Base-by-base conservation (phyloP, 1,284 basidiomycete species). In the Marasmius tenuissimus region DNA sequence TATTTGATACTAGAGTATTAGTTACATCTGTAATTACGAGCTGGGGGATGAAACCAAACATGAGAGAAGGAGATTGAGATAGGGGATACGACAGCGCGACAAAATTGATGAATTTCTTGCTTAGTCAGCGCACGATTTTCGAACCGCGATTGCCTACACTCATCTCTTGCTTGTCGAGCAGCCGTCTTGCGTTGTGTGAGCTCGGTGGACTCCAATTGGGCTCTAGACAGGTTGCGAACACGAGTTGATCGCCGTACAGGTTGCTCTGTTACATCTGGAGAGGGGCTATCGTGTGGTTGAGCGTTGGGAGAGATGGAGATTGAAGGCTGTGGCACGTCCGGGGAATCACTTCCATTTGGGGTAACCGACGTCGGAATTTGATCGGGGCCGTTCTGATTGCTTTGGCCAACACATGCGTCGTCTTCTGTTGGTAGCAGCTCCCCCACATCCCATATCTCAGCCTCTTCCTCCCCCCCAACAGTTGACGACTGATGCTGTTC, bases 401-500 rank as follows among this genome's bases (percentile, higher is more conserved):
- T 14, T 14, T 18, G 14, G 42, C 14, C 42, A 4, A 2, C 14
- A 14, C 42, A 5, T 45, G 42, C 42, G 2, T 45, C 42, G 27
- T 27, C 27, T 27, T 27, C 27, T 27, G 27, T 27, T 45, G 42
- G 18, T 5, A 45, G 42, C 4, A 45, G 5, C 42, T 35, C 42
- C 27, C 22, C 51, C 20, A 18, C 60, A 48, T 57, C 63, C 20
- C 12, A 14, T 22, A 14, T 22, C 14, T 18, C n/a, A 27, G 14
- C 42, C 42, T 45, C 18, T n/a, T 49, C 47, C 56, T 51, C 64
- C 61, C 61, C 18, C 52, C 40, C 9, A 37, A 45, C 39, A 35
- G 62, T 35, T 37, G 61, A 20, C 27, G 54, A 63, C 2, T 59
- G 64, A 0, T 11, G 8, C 0, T 66, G 67, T 35, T 72, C 70